Conservation (phyloP, 768 basidiomycete species). For the Mycena epipterygia region DNA sequence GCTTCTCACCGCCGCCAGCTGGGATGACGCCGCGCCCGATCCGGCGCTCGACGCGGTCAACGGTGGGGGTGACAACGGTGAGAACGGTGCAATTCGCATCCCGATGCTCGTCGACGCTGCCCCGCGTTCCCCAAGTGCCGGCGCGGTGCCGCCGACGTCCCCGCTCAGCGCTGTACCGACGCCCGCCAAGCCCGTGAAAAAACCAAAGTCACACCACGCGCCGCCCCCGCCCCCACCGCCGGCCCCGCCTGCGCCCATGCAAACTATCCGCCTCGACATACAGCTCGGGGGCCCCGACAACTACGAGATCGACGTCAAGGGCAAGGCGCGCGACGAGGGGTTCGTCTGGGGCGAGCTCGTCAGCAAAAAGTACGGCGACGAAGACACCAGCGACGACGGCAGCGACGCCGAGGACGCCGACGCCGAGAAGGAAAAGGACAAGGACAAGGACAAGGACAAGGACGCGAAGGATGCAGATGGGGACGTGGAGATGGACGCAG, state of each 20-base stretch:
- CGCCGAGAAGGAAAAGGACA: conserved; percentile 29
- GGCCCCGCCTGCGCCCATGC: conserved; percentile 61
- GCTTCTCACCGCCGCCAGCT: neutral
- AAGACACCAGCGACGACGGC: conserved; percentile 62
- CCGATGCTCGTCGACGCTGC: conserved; percentile 39
- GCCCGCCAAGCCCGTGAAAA: conserved; percentile 47
- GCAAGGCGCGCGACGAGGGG: conserved; percentile 72
- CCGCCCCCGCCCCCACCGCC: conserved; percentile 73
- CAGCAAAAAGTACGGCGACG: conserved; percentile 48
- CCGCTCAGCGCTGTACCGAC: conserved; percentile 51
- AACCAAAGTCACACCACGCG: conserved; percentile 67
- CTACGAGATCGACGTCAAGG: conserved; percentile 79
- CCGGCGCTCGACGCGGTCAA: conserved; percentile 1
- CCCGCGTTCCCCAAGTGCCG: conserved; percentile 21
- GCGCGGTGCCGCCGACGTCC: conserved; percentile 42
- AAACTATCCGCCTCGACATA: conserved; percentile 80
- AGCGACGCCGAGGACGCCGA: conserved; percentile 62
- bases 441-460: neutral
- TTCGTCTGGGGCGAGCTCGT: conserved; percentile 30
- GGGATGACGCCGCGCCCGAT: neutral
- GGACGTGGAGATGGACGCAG: conserved; percentile 34
- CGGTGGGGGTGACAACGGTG: neutral
- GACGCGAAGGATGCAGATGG: conserved; percentile 34
- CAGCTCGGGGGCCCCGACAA: conserved; percentile 78
- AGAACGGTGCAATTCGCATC: conserved; percentile 20